A percentile compares a stretch with the other conserved stretches of the same genome.
These are phyloP conservation scores for Fusarium sp. DNA, from an alignment of 2,329 filamentous ascomycete genomes.

Conservation along the genomic window DNA sequence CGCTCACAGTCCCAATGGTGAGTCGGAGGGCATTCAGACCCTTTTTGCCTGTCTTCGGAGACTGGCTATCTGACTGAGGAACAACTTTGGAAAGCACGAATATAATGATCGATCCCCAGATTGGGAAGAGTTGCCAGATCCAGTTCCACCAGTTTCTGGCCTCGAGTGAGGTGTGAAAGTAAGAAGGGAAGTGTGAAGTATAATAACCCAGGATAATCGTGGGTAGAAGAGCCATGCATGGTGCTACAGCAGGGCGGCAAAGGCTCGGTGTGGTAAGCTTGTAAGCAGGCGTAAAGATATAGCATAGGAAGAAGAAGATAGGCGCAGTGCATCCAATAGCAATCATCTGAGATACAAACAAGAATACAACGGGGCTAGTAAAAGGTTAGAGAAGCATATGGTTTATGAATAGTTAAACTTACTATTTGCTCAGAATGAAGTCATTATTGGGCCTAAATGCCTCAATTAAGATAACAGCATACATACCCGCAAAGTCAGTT, in stretches of 20 bases:
- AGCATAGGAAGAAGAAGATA: conserved; percentile 45
- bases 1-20: background rate
- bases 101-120: conserved; percentile 43
- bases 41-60: fast-evolving
- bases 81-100: conserved; percentile 25
- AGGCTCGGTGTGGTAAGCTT: conserved; percentile 30
- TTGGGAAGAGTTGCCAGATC: conserved; percentile 50
- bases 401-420: background rate
- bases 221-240: conserved; percentile 38
- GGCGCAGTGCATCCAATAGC: conserved; percentile 42
- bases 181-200: conserved; percentile 35
- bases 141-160: conserved; percentile 50
- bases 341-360: conserved; percentile 43
- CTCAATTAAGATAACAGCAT: conserved; percentile 47
- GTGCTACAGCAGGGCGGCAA: conserved; percentile 12
- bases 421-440: conserved; percentile 43
- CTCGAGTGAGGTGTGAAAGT: conserved; percentile 42
- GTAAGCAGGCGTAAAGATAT: conserved; percentile 33
- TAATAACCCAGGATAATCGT: conserved; percentile 39
- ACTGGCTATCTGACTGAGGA: background rate
- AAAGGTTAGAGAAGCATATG: background rate
- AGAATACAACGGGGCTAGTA: conserved; percentile 31
- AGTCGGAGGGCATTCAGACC: conserved; percentile 5
- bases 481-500: conserved; percentile 47
- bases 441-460: conserved; percentile 36